Base-by-base conservation (phyloP, 495 filamentous ascomycete species). In the Penicillium atrosanguineum region DNA sequence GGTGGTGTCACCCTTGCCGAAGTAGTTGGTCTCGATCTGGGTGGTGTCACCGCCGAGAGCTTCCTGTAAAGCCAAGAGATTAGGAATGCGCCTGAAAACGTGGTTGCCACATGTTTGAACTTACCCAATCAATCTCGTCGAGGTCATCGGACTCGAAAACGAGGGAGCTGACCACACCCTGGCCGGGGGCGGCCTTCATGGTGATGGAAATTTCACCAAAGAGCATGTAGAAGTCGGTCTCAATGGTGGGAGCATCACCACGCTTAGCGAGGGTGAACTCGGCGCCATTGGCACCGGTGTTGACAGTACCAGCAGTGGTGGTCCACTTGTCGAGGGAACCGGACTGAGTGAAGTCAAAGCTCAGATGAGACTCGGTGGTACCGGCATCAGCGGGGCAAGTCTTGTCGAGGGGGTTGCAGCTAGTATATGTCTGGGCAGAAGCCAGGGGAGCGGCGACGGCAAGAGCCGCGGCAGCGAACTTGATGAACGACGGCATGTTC, bases 91-190 rank as follows among this genome's bases (percentile, higher is more conserved):
- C 4, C 20, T 20, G 42, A 28, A 19, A 28, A 16, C 12, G 23
- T 23, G 36, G 26, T 3, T n/a, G 20, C 23, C 3, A 37, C 34
- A 19, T 25, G 18, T 7, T 26, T 21, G 21, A 8, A 48, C 87
- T 83, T 72, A 91, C 83, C 83, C 91, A 92, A 72, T 97, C 94
- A 63, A 98, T 87, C 75, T 98, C 94, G 69, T 98, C 94, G n/a
- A 96, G 79, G 57, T 84, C 83, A 70, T 95, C 91, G 4, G 92
- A 96, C 64, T 93, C 83, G 44, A 97, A 71, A 7, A 97, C 89
- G 47, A 93, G 78, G 14, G 84, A 89, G 74, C 87, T 81, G 65
- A 95, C 83, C 53, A 96, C 84, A 55, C 91, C 91, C 15, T 71
- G 74, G 18, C 91, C 91, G 6, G 73, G 70, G 7, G 91, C 83